phyloP scores from a whole-genome alignment of 1,284 basidiomycete species.

The Apiotrichum veenhuisii region DNA sequence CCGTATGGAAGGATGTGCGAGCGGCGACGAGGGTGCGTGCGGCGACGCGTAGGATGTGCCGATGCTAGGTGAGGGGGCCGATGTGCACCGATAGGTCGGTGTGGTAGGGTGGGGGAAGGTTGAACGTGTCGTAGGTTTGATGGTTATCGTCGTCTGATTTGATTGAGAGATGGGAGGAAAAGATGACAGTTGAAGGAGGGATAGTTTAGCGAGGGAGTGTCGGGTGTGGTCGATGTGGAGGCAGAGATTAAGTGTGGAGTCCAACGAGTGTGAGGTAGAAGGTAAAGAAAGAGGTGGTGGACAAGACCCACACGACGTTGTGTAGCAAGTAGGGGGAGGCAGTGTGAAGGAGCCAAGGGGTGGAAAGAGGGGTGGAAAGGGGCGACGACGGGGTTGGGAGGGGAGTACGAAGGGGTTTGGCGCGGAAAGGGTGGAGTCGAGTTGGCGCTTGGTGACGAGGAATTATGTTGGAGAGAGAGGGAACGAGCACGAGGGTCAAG shows the following conservation, averaged over 20 bases:
- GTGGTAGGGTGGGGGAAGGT: background rate
- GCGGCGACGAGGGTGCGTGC: background rate
- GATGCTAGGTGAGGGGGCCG: background rate
- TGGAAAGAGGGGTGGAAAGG: too few relatives aligned
- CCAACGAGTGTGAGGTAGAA: background rate
- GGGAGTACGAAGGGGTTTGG: background rate
- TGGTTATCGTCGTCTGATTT: too few relatives aligned
- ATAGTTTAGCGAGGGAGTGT: background rate
- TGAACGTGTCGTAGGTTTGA: too few relatives aligned
- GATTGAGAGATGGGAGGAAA: too few relatives aligned
- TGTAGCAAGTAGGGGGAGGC: too few relatives aligned
- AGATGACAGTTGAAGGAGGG: too few relatives aligned
- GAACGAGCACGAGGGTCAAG: background rate
- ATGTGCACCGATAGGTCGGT: background rate
- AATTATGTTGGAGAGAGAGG: background rate
- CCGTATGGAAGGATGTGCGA: background rate
- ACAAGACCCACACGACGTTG: background rate
- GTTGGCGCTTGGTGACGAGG: background rate
- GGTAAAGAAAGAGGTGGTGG: background rate
- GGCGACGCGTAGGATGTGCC: background rate
- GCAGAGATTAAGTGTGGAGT: background rate
- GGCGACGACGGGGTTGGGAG: too few relatives aligned
- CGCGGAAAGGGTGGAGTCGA: background rate
- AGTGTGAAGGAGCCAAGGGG: too few relatives aligned
- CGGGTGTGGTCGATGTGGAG: background rate